phyloP scores from a whole-genome alignment of 805 yeast genomes.

The Saccharomycopsis sp. region DNA sequence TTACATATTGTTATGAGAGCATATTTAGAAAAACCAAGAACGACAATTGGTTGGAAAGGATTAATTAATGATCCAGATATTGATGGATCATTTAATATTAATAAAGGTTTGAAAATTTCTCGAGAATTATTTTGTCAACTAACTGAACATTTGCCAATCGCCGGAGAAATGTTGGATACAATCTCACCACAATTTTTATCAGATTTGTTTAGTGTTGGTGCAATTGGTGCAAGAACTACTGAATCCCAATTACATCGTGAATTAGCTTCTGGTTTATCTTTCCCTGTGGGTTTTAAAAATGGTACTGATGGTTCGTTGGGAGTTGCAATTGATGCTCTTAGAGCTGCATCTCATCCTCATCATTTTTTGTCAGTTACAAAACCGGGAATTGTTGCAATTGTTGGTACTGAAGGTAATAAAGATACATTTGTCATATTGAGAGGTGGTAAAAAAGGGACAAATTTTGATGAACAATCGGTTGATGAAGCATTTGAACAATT shows the following conservation, averaged over 20 bases:
- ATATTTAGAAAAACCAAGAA: constrained; percentile 95
- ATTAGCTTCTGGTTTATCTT: constrained; percentile 93
- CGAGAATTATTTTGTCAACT: constrained; percentile 79
- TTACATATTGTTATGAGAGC: constrained; percentile 92
- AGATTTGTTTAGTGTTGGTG: constrained; percentile 89
- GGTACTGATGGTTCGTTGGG: constrained; percentile 95
- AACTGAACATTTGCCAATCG: constrained; percentile 85
- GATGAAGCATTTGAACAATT: constrained; percentile 64
- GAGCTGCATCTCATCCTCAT: constrained; percentile 86
- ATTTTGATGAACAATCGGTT: constrained; percentile 79
- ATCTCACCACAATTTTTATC: constrained; percentile 93
- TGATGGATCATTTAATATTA: constrained; percentile 86
- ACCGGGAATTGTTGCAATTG: constrained; percentile 94
- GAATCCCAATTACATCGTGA: constrained; percentile 98
- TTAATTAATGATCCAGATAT: constrained; percentile 94
- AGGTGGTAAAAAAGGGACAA: constrained; percentile 93
- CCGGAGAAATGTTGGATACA: constrained; percentile 96
- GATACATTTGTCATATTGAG: constrained; percentile 90
- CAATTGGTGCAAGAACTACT: constrained; percentile 98
- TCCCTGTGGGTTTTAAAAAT: constrained; percentile 98
- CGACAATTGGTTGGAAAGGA: constrained; percentile 99
- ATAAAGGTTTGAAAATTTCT: constrained; percentile 85
- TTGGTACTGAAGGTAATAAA: constrained; percentile 91
- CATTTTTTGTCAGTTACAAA: constrained; percentile 97
- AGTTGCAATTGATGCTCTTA: constrained; percentile 91